A percentile compares a stretch with the other conserved stretches of the same genome.
These are phyloP conservation scores for Mycena chlorophos DNA, from an alignment of 768 basidiomycete species.

Conservation along the genomic window DNA sequence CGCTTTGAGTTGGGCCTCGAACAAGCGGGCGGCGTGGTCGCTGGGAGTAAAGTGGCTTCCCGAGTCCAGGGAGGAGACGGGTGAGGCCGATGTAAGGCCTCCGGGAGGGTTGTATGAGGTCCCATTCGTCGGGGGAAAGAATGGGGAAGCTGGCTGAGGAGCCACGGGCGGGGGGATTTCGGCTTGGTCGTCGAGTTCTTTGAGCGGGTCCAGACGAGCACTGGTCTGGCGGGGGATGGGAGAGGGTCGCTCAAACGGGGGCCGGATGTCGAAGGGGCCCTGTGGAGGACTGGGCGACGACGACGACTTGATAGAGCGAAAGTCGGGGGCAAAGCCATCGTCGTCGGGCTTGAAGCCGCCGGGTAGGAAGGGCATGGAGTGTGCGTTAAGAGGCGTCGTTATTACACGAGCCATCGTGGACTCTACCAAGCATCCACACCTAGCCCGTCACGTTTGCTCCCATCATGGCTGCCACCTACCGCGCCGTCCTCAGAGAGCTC, in stretches of 20 bases:
- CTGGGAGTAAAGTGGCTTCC: conserved; percentile 60
- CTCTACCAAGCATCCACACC: too few relatives aligned
- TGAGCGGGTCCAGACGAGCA: conserved; percentile 50
- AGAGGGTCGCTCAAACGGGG: neutral
- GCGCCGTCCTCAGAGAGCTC: conserved; percentile 55
- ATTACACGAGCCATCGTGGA: conserved; percentile 67
- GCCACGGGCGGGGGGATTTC: conserved; percentile 37
- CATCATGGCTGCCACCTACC: conserved; percentile 42
- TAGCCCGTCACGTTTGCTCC: conserved; percentile 33
- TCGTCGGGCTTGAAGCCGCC: conserved; percentile 63
- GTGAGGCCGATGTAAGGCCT: conserved; percentile 64
- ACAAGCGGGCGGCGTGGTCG: conserved; percentile 48
- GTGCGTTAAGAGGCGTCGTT: conserved; percentile 67
- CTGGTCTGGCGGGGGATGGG: conserved; percentile 33
- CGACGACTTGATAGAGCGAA: conserved; percentile 63
- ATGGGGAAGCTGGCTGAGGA: conserved; percentile 31
- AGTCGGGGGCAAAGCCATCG: conserved; percentile 63
- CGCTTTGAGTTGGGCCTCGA: conserved; percentile 73
- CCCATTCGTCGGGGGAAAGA: conserved; percentile 35
- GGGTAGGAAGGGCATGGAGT: conserved; percentile 85
- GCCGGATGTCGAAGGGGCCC: conserved; percentile 16
- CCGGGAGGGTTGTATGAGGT: conserved; percentile 46
- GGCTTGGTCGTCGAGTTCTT: conserved; percentile 52
- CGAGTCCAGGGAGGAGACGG: conserved; percentile 77
- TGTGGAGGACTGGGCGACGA: conserved; percentile 58